Evolutionary conservation across 495 filamentous ascomycete species (phyloP), one percentile per base, ranked within the genome.

Genomic region (Monascus purpureus): DNA sequence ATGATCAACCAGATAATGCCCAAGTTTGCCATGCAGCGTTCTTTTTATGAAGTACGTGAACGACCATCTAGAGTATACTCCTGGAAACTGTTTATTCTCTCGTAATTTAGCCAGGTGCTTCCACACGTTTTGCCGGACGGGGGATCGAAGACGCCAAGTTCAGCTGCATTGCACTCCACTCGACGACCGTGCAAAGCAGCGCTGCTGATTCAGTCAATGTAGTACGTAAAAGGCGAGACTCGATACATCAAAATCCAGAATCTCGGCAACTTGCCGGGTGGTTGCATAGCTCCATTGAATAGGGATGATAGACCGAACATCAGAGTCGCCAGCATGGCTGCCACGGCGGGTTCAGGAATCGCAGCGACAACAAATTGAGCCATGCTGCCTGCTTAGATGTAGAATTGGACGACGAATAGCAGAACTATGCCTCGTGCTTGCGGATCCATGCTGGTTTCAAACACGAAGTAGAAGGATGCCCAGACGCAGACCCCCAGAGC

Each of bases 241-340:
- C 72, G 69, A 43, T 82, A 80, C 70, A 81, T 76, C 63, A 82
- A 82, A 35, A 76, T 76, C 78, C 77, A 83, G 63, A 82, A 83
- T 6, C 65, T 42, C 2, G 76, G 75, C 3, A 80, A 49, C 3
- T 54, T 60, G 13, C 45, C 44, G 3, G 75, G 74, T 6, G 50
- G 63, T 26, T 73, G 68, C 46, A 85, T 65, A 20, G 82, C 72
- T 57, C 57, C 57, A 25, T 46, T 50, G 49, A 75, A 74, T 37
- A 71, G 55, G 39, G 70, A 62, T 22, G 48, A 61, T 32, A 77
- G 59, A 40, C 65, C 61, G 40, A 70, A 74, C 31, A 66, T 45
- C 28, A 77, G 48, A 12, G 69, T 65, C 12, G 67, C 68, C 8
- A 75, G 31, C 39, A 67, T 69, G 24, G 61, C 63, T 13, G 61